Evolutionary conservation across 2,329 filamentous ascomycete species (phyloP), one percentile per base, ranked within the genome.

Genomic region (Acrocalymma vagum): DNA sequence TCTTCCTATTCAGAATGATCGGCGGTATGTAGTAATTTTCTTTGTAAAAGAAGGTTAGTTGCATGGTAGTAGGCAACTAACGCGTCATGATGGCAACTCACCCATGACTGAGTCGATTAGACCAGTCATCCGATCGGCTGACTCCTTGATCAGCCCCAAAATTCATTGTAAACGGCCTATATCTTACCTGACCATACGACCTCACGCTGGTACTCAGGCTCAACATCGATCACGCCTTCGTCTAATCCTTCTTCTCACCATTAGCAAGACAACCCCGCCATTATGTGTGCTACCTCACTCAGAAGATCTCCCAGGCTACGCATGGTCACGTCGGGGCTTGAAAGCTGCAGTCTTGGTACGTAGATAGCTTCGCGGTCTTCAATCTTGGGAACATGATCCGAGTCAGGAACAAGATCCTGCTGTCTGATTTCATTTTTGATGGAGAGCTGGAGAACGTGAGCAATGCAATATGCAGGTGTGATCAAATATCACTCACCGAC

Each of bases 151-250:
- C 11, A 53, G 30, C 20, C 7, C 7, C 21, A 2, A 9, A 8
- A 13, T 6, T 15, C 44, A 23, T 14, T 28, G 10, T 11, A 17
- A 6, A 16, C 29, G 26, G 3, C 5, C 23, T 14, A 9, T 13
- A 15, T 6, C 48, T 60, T 46, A 56, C 54, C 42, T 20, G 51
- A 58, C 75, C 75, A 78, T 2, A 77, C 74, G 14, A 77, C 67
- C 23, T 73, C 74, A 42, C 75, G 59, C 48, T 78, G 75, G 34
- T 78, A 77, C 11, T 74, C 70, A 4, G 75, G 74, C 38, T 76
- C 61, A 5, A 77, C 55, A 29, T 76, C 62, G 26, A 78, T 62
- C 2, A 13, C 22, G 6, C 47, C 48, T 5, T 37, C 37, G 1
- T 65, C 48, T 9, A 68, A 37, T 10, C 53, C 45, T 10, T 52